Percentiles rank a stretch among this genome's conserved stretches.
phyloP scores from a whole-genome alignment of 176 grass and related monocot genomes.

The Eremochloa ophiuroides region DNA sequence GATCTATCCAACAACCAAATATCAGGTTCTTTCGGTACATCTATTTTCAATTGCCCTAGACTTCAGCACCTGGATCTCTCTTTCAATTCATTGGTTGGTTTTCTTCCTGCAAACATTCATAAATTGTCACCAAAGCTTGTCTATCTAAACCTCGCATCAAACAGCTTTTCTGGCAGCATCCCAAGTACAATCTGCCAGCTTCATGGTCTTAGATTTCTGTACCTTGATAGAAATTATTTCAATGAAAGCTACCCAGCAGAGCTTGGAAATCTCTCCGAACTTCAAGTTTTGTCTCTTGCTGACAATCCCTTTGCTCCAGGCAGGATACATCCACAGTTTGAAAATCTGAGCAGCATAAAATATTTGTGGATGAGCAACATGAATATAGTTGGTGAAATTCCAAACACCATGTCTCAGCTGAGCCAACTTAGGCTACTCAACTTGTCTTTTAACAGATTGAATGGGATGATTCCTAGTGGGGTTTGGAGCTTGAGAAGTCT shows the following conservation, averaged over 20 bases:
- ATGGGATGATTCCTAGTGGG: not conserved
- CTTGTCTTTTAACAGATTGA: slow-evolving; percentile 15
- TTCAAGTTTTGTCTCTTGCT: not conserved
- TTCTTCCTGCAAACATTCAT: not conserved
- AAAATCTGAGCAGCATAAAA: slow-evolving; percentile 32
- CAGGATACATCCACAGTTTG: slow-evolving; percentile 24
- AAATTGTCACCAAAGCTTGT: not conserved
- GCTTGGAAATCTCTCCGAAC: not conserved
- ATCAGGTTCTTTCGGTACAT: not conserved
- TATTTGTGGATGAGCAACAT: slow-evolving; percentile 22
- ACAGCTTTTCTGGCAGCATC: not conserved
- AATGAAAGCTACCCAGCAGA: not conserved
- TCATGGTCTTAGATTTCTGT: not conserved
- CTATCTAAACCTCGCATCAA: slow-evolving; percentile 7
- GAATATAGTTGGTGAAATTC: slow-evolving; percentile 34
- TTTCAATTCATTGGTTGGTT: not conserved
- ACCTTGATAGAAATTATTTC: not conserved
- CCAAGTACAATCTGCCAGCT: not conserved
- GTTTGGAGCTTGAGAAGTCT: not conserved
- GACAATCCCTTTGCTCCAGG: slow-evolving; percentile 3
- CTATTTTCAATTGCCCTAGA: not conserved
- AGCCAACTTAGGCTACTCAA: slow-evolving; percentile 13
- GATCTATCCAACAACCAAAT: not conserved
- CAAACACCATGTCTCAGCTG: not conserved
- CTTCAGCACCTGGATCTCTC: not conserved